Base-by-base conservation (phyloP, 352 stramenopile species). In the Phytophthora hibernalis region DNA sequence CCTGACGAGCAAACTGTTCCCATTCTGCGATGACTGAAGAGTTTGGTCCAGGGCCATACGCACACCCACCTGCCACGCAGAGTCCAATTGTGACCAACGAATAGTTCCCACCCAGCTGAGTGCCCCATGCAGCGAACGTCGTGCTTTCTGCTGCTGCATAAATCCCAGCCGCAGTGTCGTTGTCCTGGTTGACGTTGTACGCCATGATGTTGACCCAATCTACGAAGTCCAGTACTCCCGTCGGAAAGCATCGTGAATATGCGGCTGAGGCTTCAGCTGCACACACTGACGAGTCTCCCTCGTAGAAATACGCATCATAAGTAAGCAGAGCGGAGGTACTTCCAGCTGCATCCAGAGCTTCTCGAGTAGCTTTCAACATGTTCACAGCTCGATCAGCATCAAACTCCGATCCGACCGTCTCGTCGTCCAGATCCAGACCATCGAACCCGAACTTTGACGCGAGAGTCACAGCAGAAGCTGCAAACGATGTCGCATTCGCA, bases 131-230 rank as follows among this genome's bases (percentile, higher is more conserved):
- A 18, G 58, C 61, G 47, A 94, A 94, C 5, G 82, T 92, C 1
- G 82, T 74, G 16, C 66, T 77, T 26, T 80, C 55, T 18, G 86
- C 86, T 1, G 75, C 66, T 2, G 71, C 74, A 28, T 94, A 94
- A 44, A 91, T 70, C 0, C 21, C 55, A 3, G 80, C 82, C 5
- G 85, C 85, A 0, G 54, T 71, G 1, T 38, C 54, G 5, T 65
- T 65, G 43, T 91, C 72, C 24, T 74, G 8, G 13, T 89, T 77
- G 40, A 91, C 79, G 54, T 94, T 94, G 74, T 94, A 94, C 38
- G 85, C 77, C 86, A 94, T 94, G 61, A 94, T 90, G 66, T 94
- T 91, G 40, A 94, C 65, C 83, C 84, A 92, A 65, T 92, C 82
- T 15, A 92, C 72, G 20, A 83, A 82, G 20, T 76, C 51, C 20